Evolutionary conservation across 2,329 filamentous ascomycete genomes (phyloP).

Genomic region (Berkeleyomyces rouxiae): DNA sequence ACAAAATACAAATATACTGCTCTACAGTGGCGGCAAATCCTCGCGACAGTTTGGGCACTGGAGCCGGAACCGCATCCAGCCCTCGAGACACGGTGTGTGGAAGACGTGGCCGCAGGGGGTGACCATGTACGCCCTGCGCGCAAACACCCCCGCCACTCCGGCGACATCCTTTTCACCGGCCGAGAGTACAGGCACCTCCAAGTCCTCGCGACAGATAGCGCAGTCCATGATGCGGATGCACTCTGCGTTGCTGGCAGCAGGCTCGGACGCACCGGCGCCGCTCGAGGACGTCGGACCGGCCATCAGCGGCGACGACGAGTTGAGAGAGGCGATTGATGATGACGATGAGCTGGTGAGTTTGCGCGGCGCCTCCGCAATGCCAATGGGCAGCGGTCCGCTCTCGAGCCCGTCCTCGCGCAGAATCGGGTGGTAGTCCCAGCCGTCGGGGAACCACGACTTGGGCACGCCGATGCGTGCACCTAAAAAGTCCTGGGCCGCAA

Average conservation of each 20-base stretch:
- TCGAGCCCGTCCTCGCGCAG: constrained; percentile 69
- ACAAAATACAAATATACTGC: constrained; percentile 5
- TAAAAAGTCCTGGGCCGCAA: constrained; percentile 70
- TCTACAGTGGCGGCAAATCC: constrained; percentile 64
- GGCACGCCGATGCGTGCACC: constrained; percentile 79
- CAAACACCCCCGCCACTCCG: constrained; percentile 52
- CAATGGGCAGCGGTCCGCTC: constrained; percentile 65
- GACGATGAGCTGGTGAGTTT: neutral
- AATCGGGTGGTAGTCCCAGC: constrained; percentile 90
- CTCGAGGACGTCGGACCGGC: constrained; percentile 16
- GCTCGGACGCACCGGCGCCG: constrained; percentile 14
- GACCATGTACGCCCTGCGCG: constrained; percentile 81
- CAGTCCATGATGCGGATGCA: constrained; percentile 56
- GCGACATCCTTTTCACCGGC: constrained; percentile 24
- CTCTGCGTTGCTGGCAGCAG: constrained; percentile 17
- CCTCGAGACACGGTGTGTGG: constrained; percentile 78
- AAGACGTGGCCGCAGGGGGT: constrained; percentile 95
- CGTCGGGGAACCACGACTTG: constrained; percentile 48
- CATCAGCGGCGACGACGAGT: constrained; percentile 18
- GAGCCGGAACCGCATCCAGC: constrained; percentile 85
- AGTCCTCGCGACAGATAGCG: constrained; percentile 81
- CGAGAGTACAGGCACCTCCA: constrained; percentile 72
- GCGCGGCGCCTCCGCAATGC: constrained; percentile 27
- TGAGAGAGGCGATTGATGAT: constrained; percentile 19
- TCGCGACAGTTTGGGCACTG: constrained; percentile 94